A percentile compares a stretch with the other conserved stretches of the same genome.
Conservation (phyloP, 106 monocot species). For the Dioscorea zingiberensis region DNA sequence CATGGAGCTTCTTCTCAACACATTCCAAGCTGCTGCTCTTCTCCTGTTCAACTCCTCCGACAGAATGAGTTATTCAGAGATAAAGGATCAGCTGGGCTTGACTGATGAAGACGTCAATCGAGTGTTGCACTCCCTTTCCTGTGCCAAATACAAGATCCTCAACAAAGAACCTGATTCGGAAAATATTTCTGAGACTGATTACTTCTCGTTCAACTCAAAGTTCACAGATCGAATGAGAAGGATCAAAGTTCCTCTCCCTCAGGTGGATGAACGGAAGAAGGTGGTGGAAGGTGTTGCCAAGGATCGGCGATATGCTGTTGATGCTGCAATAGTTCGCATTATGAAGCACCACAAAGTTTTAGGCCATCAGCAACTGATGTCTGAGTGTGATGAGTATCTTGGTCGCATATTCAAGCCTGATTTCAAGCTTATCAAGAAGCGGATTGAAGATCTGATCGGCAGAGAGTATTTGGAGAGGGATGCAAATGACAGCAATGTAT, state of each 20-base stretch:
- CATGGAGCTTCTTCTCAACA: constrained; percentile 64
- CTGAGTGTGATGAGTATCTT: constrained; percentile 77
- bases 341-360: constrained; percentile 88
- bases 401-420: constrained; percentile 78
- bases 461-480: constrained; percentile 58
- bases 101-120: constrained; percentile 74
- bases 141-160: constrained; percentile 84
- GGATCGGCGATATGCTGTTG: constrained; percentile 77
- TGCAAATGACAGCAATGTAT: constrained; percentile 37
- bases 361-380: constrained; percentile 70
- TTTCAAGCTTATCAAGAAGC: constrained; percentile 51
- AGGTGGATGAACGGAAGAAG: constrained; percentile 75
- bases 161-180: constrained; percentile 76
- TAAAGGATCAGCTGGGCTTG: constrained; percentile 59
- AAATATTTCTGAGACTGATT: constrained; percentile 57
- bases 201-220: constrained; percentile 83
- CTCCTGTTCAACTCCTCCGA: constrained; percentile 81
- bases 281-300: constrained; percentile 81
- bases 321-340: constrained; percentile 87
- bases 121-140: constrained; percentile 91
- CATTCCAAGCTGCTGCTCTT: constrained; percentile 58
- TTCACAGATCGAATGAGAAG: constrained; percentile 89
- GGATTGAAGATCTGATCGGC: constrained; percentile 51
- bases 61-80: constrained; percentile 77
- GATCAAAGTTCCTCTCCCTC: constrained; percentile 87